Percentiles rank a stretch among this genome's conserved stretches.
Evolutionary conservation across 2,329 filamentous ascomycete genomes (phyloP).

Genomic region (Aspergillus fumigatiaffinis): DNA sequence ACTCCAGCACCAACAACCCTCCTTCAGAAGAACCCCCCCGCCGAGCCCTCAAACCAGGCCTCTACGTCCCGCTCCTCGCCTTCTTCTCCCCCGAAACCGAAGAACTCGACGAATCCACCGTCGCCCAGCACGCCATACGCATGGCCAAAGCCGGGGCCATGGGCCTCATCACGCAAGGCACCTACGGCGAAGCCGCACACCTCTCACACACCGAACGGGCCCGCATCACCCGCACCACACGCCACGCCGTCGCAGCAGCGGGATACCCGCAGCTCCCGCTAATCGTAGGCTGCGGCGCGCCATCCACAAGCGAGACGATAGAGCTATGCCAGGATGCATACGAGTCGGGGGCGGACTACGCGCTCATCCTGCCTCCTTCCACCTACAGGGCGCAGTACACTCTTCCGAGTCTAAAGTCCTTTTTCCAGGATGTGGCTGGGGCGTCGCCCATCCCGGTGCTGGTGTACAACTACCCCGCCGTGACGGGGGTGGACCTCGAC

Average conservation of each 20-base stretch:
- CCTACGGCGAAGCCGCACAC: conserved; percentile 79
- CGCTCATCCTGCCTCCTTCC: conserved; percentile 65
- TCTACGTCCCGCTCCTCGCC: conserved; percentile 71
- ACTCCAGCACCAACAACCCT: not conserved
- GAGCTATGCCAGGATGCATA: conserved; percentile 62
- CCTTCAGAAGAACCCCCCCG: not conserved
- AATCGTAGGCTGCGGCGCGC: conserved; percentile 66
- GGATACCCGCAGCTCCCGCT: conserved; percentile 63
- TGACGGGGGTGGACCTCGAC: conserved; percentile 58
- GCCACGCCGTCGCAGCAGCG: conserved; percentile 63
- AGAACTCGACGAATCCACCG: conserved; percentile 62
- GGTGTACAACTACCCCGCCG: conserved; percentile 64
- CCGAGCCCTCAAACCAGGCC: conserved; percentile 44
- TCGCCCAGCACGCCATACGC: conserved; percentile 58
- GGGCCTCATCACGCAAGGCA: conserved; percentile 72
- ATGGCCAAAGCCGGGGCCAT: conserved; percentile 69
- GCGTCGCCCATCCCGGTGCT: conserved; percentile 54
- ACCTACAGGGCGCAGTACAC: conserved; percentile 64
- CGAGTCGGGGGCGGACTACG: conserved; percentile 64
- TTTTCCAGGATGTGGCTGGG: conserved; percentile 57
- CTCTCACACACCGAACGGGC: conserved; percentile 67
- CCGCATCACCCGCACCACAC: conserved; percentile 65
- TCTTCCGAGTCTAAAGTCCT: conserved; percentile 52
- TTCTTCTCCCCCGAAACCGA: conserved; percentile 64
- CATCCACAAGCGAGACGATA: conserved; percentile 64